Base-by-base conservation (phyloP, 1,284 basidiomycete species). In the Rhodotorula sp. region DNA sequence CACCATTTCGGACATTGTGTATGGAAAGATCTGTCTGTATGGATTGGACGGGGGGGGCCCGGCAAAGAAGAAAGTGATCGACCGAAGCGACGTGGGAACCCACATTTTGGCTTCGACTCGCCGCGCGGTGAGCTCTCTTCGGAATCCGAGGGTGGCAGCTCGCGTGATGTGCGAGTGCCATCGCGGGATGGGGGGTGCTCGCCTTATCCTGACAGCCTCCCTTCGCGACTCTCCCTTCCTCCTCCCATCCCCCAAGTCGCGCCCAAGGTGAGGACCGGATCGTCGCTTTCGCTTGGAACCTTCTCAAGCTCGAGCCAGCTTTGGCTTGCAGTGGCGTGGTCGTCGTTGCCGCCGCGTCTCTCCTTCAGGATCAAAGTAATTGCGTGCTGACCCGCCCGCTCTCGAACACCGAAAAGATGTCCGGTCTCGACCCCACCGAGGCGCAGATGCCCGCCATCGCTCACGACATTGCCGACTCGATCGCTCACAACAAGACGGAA, bases 351-450 rank as follows among this genome's bases (percentile, higher is more conserved):
- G n/a, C n/a, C 26, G 10, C 26, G n/a, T n/a, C 10, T 26, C 24
- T 14, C 51, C 24, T 12, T 54, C 2, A 6, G 20, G 20, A 12
- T 7, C 46, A 7, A 8, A 5, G 18, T 15, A 22, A 37, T 33
- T 55, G 15, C 30, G n/a, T 14, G 22, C 53, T 49, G 24, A 10
- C 57, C 26, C 58, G 14, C 44, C 45, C 60, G 17, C 24, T 60
- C 22, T 26, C 14, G 14, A 6, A 22, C 8, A 26, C 6, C 8
- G n/a, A 1, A 20, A 61, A 53, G 53, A 67, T 67, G 66, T 67
- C 66, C 29, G 66, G 66, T n/a, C 12, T 45, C 60, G 66, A 67
- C 60, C 60, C 66, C 10, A 67, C 46, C 37, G 66, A 67, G 60
- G 66, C 66, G 15, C 22, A 26, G 1, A 45, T 67, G 54, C 22